Percentiles rank a stretch among this genome's conserved stretches.
phyloP scores from a whole-genome alignment of 2,329 filamentous ascomycete species.

The Aspergillus sp. region DNA sequence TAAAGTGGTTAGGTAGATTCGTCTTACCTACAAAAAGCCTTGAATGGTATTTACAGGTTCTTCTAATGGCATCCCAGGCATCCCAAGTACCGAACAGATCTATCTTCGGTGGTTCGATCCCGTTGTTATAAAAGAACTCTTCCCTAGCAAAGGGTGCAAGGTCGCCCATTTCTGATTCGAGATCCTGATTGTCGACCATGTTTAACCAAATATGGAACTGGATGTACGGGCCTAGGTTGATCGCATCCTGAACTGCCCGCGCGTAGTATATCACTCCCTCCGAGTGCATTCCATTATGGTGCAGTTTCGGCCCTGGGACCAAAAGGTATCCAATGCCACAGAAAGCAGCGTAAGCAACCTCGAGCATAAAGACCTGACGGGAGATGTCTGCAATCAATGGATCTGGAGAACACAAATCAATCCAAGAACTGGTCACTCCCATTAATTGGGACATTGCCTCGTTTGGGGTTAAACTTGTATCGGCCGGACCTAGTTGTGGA shows the following conservation, averaged over 20 bases:
- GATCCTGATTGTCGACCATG: conserved; percentile 73
- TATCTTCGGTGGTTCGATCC: conserved; percentile 48
- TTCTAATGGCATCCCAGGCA: conserved; percentile 85
- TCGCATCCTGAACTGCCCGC: conserved; percentile 76
- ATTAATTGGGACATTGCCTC: conserved; percentile 80
- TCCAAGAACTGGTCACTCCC: conserved; percentile 84
- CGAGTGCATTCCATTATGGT: conserved; percentile 53
- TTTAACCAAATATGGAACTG: conserved; percentile 79
- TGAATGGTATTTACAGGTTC: conserved; percentile 78
- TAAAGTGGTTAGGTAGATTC: background rate
- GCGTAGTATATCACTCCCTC: conserved; percentile 71
- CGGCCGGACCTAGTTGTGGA: conserved; percentile 41
- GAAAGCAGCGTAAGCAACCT: conserved; percentile 93
- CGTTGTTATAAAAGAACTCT: conserved; percentile 37
- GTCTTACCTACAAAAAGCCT: conserved; percentile 80
- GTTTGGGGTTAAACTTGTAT: conserved; percentile 69
- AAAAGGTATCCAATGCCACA: conserved; percentile 84
- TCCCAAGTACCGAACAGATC: conserved; percentile 86
- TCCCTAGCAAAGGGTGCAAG: conserved; percentile 44
- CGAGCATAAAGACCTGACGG: conserved; percentile 83
- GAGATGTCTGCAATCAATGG: conserved; percentile 83
- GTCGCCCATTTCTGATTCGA: conserved; percentile 48
- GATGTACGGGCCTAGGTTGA: conserved; percentile 72
- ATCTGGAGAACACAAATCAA: conserved; percentile 81
- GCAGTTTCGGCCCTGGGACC: conserved; percentile 71